Evolutionary conservation across 176 grass and related monocot genomes (phyloP), one percentile per base, ranked within the genome.

Genomic region (Avena eriantha): DNA sequence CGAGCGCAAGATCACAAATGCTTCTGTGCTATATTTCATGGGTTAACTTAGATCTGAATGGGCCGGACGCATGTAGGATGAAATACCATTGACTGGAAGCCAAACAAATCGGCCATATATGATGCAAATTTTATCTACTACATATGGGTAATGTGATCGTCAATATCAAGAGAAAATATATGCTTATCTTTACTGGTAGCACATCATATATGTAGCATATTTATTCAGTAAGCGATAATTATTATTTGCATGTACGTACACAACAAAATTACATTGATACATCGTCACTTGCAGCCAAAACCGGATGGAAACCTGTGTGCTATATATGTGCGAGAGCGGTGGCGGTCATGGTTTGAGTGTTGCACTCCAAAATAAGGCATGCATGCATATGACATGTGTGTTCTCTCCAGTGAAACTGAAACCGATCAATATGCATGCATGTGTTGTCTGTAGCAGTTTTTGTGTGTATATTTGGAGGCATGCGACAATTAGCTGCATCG

Each of bases 141-240:
- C 48, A 55, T 17, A 31, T 3, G 3, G 1, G 9, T 15, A 21
- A 4, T 5, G 8, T 55, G 29, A 24, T 55, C 4, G 10, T 26
- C 49, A 55, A 7, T 53, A 77, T 77, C 29, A 77, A 55, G 29
- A 55, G 26, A 77, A 77, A 77, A 55, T 16, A 55, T 77, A 77
- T 77, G 49, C 26, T 35, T 56, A 34, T 17, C 17, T 77, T 77
- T 17, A 77, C 29, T 0, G 45, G 50, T 35, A 54, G 0, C 17
- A 29, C 26, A 80, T 26, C 41, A 65, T 80, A 49, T 31, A 64
- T 65, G 58, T 65, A 26, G 9, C 41, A 65, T 66, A 79, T 36
- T 16, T 21, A 79, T 23, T 60, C 21, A 1, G 21, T 16, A 35
- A 15, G 7, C 4, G 39, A 41, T 79, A 60, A 17, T 16, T 17